A percentile compares a stretch with the other conserved stretches of the same genome.
phyloP scores from a whole-genome alignment of 2,329 filamentous ascomycete genomes.

The Cercospora sp. region DNA sequence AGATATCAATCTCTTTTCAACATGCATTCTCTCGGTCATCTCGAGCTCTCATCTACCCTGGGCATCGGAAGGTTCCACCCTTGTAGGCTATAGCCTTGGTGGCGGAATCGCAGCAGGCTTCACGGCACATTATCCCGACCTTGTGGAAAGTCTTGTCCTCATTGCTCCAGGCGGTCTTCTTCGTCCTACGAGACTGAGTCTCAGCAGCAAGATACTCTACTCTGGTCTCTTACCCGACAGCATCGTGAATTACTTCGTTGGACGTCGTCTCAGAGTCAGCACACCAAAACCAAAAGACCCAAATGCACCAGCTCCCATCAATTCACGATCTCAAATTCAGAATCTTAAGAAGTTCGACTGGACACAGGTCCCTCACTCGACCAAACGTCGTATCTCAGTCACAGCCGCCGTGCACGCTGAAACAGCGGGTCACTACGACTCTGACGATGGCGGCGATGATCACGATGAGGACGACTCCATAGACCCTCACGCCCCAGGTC shows the following conservation, averaged over 20 bases:
- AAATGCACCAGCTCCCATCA: not conserved
- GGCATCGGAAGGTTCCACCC: constrained; percentile 59
- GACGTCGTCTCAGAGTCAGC: constrained; percentile 32
- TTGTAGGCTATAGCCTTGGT: constrained; percentile 79
- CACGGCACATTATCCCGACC: constrained; percentile 65
- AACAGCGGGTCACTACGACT: not conserved
- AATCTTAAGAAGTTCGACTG: constrained; percentile 13
- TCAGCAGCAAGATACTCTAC: constrained; percentile 65
- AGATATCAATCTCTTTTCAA: constrained; percentile 70
- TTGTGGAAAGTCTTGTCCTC: constrained; percentile 70
- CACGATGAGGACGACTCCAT: constrained; percentile 18
- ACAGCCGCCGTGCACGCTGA: constrained; percentile 13
- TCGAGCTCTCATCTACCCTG: constrained; percentile 69
- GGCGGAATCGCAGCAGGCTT: constrained; percentile 73
- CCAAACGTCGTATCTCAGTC: constrained; percentile 10
- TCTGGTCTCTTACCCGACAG: constrained; percentile 61
- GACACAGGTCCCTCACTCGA: constrained; percentile 9
- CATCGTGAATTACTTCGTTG: constrained; percentile 56
- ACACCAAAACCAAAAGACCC: constrained; percentile 10
- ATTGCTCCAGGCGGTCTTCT: constrained; percentile 80
- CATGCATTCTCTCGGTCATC: constrained; percentile 70
- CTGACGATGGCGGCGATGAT: constrained; percentile 13
- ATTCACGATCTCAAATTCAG: not conserved
- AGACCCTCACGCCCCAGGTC: constrained; percentile 23
- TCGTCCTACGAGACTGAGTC: constrained; percentile 61